phyloP scores from a whole-genome alignment of 176 grass and related monocot species.

The Metroxylon sagu region DNA sequence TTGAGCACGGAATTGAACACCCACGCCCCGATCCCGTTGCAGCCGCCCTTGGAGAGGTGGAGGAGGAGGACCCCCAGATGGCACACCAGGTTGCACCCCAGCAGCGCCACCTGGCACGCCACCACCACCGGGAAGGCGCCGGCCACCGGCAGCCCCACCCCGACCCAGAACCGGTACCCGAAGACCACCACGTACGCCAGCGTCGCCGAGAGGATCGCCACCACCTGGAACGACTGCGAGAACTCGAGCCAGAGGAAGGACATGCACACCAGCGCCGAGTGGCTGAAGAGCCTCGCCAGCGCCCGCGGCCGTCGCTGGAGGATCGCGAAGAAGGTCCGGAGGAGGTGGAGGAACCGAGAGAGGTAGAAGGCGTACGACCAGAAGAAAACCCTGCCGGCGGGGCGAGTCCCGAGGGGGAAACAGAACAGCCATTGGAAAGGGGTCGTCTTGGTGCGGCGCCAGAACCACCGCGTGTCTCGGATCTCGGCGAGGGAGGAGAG shows the following conservation, averaged over 20 bases:
- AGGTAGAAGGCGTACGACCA: constrained; percentile 27
- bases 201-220: constrained; percentile 16
- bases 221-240: constrained; percentile 21
- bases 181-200: constrained; percentile 11
- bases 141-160: constrained; percentile 13
- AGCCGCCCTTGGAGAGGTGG: constrained; percentile 19
- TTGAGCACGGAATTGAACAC: constrained; percentile 14
- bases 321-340: constrained; percentile 17
- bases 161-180: constrained; percentile 14
- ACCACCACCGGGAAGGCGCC: background rate
- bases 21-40: constrained; percentile 17
- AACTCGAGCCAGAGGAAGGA: constrained; percentile 26
- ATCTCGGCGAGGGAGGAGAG: constrained; percentile 13
- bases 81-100: background rate
- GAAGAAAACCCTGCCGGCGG: constrained; percentile 20
- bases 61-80: constrained; percentile 12
- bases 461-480: constrained; percentile 15
- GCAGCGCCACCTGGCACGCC: constrained; percentile 1
- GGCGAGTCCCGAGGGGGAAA: constrained; percentile 16
- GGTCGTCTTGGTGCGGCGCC: constrained; percentile 11
- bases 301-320: constrained; percentile 9
- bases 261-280: constrained; percentile 18
- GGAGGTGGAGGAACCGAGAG: constrained; percentile 23
- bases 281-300: constrained; percentile 6
- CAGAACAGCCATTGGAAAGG: constrained; percentile 14